Evolutionary conservation across 441 rosid species (phyloP).

Genomic region (Gossypium schwendimanii): DNA sequence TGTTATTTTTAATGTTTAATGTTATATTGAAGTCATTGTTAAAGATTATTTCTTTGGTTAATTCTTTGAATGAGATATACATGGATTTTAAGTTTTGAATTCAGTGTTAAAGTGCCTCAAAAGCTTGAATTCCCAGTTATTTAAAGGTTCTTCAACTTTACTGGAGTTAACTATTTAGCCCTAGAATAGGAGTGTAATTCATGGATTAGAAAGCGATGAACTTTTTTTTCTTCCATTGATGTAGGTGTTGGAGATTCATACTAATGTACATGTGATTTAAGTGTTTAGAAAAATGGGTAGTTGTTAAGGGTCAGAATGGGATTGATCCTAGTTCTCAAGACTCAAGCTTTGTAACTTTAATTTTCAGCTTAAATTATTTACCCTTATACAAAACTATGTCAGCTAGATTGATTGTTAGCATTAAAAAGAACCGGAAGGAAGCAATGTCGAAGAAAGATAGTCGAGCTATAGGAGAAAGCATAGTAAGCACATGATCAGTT

Average conservation of each 20-base stretch:
- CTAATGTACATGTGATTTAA: background rate
- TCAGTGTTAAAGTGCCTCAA: background rate
- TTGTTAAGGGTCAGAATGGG: background rate
- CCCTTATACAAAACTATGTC: background rate
- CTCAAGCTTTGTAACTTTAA: background rate
- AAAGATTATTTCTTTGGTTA: background rate
- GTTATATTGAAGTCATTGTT: background rate
- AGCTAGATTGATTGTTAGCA: background rate
- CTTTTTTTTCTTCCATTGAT: background rate
- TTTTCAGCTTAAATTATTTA: background rate
- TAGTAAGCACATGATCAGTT: background rate
- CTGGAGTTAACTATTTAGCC: background rate
- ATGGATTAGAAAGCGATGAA: background rate
- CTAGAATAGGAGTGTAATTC: background rate
- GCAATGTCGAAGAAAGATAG: background rate
- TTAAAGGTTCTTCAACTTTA: background rate
- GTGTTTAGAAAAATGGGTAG: background rate
- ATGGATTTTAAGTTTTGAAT: background rate
- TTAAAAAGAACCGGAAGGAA: background rate
- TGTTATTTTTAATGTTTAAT: background rate
- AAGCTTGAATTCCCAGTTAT: background rate
- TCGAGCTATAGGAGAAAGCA: no score
- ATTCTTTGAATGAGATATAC: background rate
- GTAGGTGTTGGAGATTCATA: background rate
- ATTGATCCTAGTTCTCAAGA: background rate